phyloP scores from a whole-genome alignment of 2,329 filamentous ascomycete genomes.

The Epichloe uncinata region DNA sequence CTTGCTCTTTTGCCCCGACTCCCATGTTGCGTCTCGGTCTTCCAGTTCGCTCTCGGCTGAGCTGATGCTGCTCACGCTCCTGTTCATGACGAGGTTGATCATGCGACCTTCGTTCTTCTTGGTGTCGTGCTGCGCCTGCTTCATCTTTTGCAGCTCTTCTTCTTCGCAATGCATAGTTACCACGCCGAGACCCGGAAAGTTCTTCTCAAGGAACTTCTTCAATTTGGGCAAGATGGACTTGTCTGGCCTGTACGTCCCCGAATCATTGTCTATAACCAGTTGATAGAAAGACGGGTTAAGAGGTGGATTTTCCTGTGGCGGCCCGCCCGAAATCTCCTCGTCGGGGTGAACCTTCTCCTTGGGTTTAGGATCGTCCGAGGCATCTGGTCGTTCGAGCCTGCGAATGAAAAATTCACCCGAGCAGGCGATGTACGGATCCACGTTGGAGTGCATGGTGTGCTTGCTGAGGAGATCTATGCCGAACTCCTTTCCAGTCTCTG shows the following conservation, averaged over 20 bases:
- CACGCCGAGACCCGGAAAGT: conserved; percentile 67
- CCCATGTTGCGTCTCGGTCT: conserved; percentile 27
- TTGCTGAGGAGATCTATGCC: conserved; percentile 88
- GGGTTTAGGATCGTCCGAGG: conserved; percentile 29
- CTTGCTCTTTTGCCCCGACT: conserved; percentile 31
- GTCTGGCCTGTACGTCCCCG: conserved; percentile 83
- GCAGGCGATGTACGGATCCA: conserved; percentile 80
- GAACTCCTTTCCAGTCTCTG: conserved; percentile 91
- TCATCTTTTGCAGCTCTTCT: conserved; percentile 58
- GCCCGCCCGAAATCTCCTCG: conserved; percentile 32
- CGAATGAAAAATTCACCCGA: conserved; percentile 89
- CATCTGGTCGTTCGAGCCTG: conserved; percentile 40
- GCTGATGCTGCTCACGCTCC: conserved; percentile 38
- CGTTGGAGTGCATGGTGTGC: conserved; percentile 94
- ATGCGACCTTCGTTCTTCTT: conserved; percentile 52
- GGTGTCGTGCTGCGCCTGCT: conserved; percentile 56
- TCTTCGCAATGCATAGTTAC: conserved; percentile 68
- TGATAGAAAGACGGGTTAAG: conserved; percentile 53
- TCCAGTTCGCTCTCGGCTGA: conserved; percentile 40
- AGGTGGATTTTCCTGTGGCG: conserved; percentile 29
- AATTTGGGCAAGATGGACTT: conserved; percentile 60
- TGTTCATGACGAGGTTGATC: conserved; percentile 43
- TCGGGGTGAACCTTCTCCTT: conserved; percentile 37
- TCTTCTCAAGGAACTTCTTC: conserved; percentile 53
- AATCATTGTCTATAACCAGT: conserved; percentile 89